Conservation (phyloP, 2,329 filamentous ascomycete species). For the Verticillium isaacii region DNA sequence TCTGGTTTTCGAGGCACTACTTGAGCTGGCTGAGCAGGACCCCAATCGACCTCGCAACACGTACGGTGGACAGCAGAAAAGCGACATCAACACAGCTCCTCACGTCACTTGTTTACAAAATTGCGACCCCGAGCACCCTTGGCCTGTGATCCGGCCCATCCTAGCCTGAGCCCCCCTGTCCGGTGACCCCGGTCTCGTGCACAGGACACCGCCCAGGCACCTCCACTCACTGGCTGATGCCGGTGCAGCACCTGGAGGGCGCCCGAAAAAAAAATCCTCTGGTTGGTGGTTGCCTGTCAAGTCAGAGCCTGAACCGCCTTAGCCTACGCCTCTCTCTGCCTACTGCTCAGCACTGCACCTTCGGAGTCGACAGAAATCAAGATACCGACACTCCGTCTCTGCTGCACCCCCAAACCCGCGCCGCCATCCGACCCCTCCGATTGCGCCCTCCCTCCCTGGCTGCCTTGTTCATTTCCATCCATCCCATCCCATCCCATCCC, state of each 20-base stretch:
- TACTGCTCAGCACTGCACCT: no score
- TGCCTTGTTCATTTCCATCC: neutral
- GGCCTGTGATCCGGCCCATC: neutral
- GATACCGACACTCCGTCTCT: conserved; percentile 12
- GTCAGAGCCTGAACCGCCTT: neutral
- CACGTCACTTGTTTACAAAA: neutral
- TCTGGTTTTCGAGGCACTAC: neutral
- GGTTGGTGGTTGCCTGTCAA: neutral
- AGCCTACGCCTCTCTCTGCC: neutral
- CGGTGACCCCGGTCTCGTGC: neutral
- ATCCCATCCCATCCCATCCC: conserved; percentile 10
- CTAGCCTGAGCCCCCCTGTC: neutral
- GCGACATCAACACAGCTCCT: neutral
- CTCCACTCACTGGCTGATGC: neutral
- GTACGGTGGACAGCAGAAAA: neutral
- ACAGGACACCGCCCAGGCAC: neutral
- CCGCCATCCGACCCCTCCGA: neutral
- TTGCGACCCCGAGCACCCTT: neutral
- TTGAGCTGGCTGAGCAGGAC: neutral
- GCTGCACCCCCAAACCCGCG: conserved; percentile 5
- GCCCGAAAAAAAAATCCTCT: neutral
- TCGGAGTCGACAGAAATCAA: conserved; percentile 9
- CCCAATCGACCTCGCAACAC: neutral
- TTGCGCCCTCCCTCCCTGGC: neutral
- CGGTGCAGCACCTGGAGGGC: neutral